Evolutionary conservation across 352 stramenopile species (phyloP), one percentile per base, ranked within the genome.

Genomic region (Globisporangium alternatum): DNA sequence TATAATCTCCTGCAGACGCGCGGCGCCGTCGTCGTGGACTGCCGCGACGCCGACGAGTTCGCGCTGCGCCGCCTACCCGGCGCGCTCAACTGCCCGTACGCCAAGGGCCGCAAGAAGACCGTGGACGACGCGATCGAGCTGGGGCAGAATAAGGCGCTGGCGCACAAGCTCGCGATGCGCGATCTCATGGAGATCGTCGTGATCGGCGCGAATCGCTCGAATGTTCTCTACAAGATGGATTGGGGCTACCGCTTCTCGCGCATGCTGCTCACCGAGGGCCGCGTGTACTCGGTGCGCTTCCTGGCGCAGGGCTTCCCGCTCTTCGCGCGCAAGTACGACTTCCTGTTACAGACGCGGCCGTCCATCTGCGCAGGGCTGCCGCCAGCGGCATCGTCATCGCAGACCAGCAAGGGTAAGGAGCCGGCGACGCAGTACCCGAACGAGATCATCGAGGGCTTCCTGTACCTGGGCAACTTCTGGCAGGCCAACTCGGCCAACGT

Each of bases 391-490:
- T 56, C 58, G 0, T 35, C 30, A 13, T 37, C 35, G 2, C n/a
- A 19, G 6, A 60, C 41, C 5, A 41, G 31, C 10, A 52, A 61
- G 25, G 49, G 7, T 28, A 37, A 53, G 19, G 54, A 52, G 6
- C 62, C 49, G 35, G 12, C 55, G 45, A 69, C 76, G 31, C 80
- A 85, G 33, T 93, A 86, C 51, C 84, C 84, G 41, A 93, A 91
- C 69, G 84, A 93, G 68, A 90, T 93, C 54, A 60, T 91, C 53
- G 75, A 89, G 19, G 73, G 65, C 2, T 88, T 90, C n/a, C 64
- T 93, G 19, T 93, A 75, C 30, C 65, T 93, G 21, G 84, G 84
- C 63, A 93, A 91, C 67, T 91, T 88, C 61, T 93, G 84, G 84
- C 84, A 93, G 71, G 84, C 84, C 35, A 88, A 86, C 47, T 82